Percentiles rank a stretch among this genome's conserved stretches.
phyloP scores from a whole-genome alignment of 768 basidiomycete genomes.

The Collybia mongolica region DNA sequence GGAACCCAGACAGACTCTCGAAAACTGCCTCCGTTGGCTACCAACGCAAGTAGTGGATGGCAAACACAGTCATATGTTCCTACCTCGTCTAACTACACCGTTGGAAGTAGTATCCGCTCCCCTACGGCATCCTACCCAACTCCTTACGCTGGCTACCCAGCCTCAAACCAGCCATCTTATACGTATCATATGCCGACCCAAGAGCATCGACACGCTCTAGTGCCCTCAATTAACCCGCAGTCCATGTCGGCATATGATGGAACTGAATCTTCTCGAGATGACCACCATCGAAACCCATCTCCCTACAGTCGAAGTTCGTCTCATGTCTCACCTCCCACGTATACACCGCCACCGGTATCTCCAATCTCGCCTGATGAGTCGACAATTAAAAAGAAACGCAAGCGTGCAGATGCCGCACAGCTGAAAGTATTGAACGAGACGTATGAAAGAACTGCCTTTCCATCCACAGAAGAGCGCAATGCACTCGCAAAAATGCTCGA shows the following conservation, averaged over 20 bases:
- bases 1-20: conserved; percentile 49
- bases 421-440: conserved; percentile 80
- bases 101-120: conserved; percentile 52
- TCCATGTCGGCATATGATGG: conserved; percentile 28
- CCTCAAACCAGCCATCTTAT: conserved; percentile 35
- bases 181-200: conserved; percentile 37
- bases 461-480: conserved; percentile 83
- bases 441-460: conserved; percentile 80
- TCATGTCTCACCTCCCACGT: conserved; percentile 45
- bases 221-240: conserved; percentile 28
- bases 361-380: conserved; percentile 57
- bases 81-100: conserved; percentile 15
- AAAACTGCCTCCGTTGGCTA: conserved; percentile 57
- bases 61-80: conserved; percentile 42
- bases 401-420: conserved; percentile 79
- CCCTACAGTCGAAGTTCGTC: conserved; percentile 42
- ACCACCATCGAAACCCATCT: conserved; percentile 41
- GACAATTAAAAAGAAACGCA: conserved; percentile 85
- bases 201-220: conserved; percentile 24
- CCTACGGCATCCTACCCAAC: conserved; percentile 62
- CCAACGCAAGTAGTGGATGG: conserved; percentile 43
- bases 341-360: conserved; percentile 50
- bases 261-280: conserved; percentile 25
- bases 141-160: conserved; percentile 46
- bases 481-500: conserved; percentile 73